phyloP scores from a whole-genome alignment of 2,329 filamentous ascomycete species.

The Trichoderma harzianum region DNA sequence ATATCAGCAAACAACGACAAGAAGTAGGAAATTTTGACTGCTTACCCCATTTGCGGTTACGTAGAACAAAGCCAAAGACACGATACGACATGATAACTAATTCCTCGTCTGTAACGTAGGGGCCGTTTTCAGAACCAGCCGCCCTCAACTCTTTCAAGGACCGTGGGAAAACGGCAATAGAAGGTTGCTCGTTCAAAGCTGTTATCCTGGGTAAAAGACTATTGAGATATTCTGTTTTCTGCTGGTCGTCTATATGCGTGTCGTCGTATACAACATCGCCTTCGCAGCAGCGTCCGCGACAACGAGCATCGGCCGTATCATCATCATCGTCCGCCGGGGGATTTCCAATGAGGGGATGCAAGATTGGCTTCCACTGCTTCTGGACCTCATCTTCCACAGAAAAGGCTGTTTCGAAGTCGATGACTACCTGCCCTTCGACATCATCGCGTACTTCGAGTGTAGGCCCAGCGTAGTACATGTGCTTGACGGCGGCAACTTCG shows the following conservation, averaged over 20 bases:
- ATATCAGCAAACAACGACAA: neutral
- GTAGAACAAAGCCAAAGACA: constrained; percentile 34
- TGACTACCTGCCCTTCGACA: constrained; percentile 14
- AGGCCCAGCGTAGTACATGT: constrained; percentile 27
- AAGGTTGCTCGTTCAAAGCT: neutral
- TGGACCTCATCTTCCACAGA: neutral
- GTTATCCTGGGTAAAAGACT: neutral
- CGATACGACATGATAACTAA: constrained; percentile 32
- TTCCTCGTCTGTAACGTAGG: constrained; percentile 25
- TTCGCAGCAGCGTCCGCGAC: neutral
- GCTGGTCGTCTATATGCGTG: constrained; percentile 1
- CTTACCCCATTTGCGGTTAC: constrained; percentile 34
- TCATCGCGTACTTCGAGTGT: constrained; percentile 2
- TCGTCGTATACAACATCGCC: neutral
- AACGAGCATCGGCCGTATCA: neutral
- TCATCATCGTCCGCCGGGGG: neutral
- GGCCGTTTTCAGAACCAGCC: neutral
- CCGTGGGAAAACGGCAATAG: neutral
- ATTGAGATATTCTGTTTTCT: neutral
- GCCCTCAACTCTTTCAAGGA: neutral
- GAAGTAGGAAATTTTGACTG: neutral
- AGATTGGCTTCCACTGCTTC: neutral
- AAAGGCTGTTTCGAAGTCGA: constrained; percentile 17
- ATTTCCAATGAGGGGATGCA: neutral
- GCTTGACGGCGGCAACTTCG: constrained; percentile 21